Base-by-base conservation (phyloP, 2,329 filamentous ascomycete species). In the Penicillium occitanis region DNA sequence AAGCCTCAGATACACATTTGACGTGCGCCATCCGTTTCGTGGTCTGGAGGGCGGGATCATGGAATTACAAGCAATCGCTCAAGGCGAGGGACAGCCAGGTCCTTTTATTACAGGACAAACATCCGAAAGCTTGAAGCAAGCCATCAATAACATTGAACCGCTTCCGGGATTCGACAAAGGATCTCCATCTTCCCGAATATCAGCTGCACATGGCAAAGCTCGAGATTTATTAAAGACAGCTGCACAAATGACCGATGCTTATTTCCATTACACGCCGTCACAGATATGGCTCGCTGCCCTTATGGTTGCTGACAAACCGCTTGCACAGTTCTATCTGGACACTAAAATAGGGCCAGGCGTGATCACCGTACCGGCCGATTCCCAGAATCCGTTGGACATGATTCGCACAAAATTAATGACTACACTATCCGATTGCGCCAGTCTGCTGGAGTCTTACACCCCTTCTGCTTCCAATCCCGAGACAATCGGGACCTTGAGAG, bases 221-320 rank as follows among this genome's bases (percentile, higher is more conserved):
- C 86, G 91, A 50, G 87, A 89, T 22, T 84, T 92, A 57, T 86
- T 96, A 64, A 92, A 92, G 74, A 90, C 88, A 64, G 91, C 91
- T 66, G 91, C 93, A 0, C 82, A 96, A 61, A 85, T 97, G 68
- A 97, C 94, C 30, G 95, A 99, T 73, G 93, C 88, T n/a, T 98
- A 98, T 80, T 97, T 98, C 79, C 90, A 97, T 78, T 98, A 91
- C 80, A 94, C 94, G 0, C 95, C 95, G 0, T 91, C 91, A 28
- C 95, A 99, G 77, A 96, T 98, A 75, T 93, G 93, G 88, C 85
- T 98, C 67, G 90, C 92, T 0, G 88, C 93, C 0, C 80, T 97
- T 33, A 83, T 90, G 14, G 85, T 96, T 61, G 91, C 89, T 0
- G 94, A 98, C 74, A 71, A 73, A 30, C 78, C 79, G 2, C 72